Evolutionary conservation across 805 yeast genomes (phyloP), one percentile per base, ranked within the genome.

Genomic region (Allodekkera sacchari): DNA sequence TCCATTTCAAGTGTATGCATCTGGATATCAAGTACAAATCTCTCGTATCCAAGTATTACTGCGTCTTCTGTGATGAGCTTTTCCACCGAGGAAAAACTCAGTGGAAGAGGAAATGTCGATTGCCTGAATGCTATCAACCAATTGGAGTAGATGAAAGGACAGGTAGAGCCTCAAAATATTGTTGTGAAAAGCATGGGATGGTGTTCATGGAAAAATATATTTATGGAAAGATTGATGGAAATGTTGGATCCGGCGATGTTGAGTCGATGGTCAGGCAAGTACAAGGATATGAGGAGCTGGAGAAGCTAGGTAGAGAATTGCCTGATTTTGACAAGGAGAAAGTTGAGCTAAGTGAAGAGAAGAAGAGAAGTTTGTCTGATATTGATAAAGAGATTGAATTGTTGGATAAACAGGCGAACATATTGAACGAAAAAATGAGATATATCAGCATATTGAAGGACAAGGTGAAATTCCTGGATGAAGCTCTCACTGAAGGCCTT

Each of bases 41-140:
- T 24, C 59, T 85, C 31, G 76, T 85, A 8, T 64, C 70, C 28
- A 68, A 69, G 33, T 87, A 69, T 48, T 80, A 62, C 49, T 87
- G 96, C 48, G 79, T 80, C 7, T 73, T 75, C 36, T 87, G 96
- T 52, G 71, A 68, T 33, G 50, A 21, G 53, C 52, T 36, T 50
- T 62, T 38, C 63, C 74, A 47, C 19, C 50, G 53, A 20, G 80
- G 80, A 1, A 44, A 42, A 18, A 73, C 89, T 0, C 40, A 66
- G 11, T 87, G 89, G 89, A 81, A 79, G 52, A 66, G 80, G 25
- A 81, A 80, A 47, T 87, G 96, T 50, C 64, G 89, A 18, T 32
- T 81, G 9, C 47, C 52, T 1, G 52, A 48, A 1, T 87, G 96
- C 48, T 64, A 45, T 30, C 59, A 64, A 24, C 79, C 87, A 0